These are phyloP conservation scores for Candida broadrunensis DNA, from an alignment of 805 yeast genomes.

Conservation along the genomic window DNA sequence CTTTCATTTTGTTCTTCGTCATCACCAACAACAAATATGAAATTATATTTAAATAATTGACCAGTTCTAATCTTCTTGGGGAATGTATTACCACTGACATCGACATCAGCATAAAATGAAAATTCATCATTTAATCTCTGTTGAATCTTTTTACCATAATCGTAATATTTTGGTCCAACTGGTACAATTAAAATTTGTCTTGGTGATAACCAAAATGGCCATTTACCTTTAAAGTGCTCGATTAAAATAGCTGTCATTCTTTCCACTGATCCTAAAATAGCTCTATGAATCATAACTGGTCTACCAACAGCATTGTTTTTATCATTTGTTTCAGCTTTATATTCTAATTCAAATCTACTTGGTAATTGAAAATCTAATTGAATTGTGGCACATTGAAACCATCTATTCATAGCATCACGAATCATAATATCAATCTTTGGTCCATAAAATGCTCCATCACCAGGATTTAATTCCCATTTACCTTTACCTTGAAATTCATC, in stretches of 20 bases:
- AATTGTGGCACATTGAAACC: constrained; percentile 99
- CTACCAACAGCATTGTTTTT: constrained; percentile 59
- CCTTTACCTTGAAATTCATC: constrained; percentile 75
- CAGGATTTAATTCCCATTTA: constrained; percentile 91
- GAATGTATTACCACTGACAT: constrained; percentile 90
- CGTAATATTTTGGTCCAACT: constrained; percentile 90
- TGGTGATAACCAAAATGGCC: constrained; percentile 99
- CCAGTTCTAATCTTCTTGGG: constrained; percentile 98
- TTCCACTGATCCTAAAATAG: constrained; percentile 96
- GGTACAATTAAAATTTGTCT: constrained; percentile 96
- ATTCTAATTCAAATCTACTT: constrained; percentile 85
- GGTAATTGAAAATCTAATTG: constrained; percentile 99
- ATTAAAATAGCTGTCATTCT: constrained; percentile 98
- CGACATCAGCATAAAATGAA: constrained; percentile 91
- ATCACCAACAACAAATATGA: constrained; percentile 95
- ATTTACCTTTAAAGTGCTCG: constrained; percentile 97
- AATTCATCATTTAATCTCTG: constrained; percentile 58
- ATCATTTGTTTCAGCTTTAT: constrained; percentile 61
- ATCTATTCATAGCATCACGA: constrained; percentile 89
- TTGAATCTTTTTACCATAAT: constrained; percentile 82
- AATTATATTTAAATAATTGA: constrained; percentile 91
- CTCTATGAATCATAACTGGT: constrained; percentile 99
- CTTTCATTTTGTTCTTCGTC: constrained; percentile 76
- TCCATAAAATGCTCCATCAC: constrained; percentile 96
- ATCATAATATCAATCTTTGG: constrained; percentile 96